These are phyloP conservation scores for Colletotrichum destructivum DNA, from an alignment of 2,329 filamentous ascomycete species.

Conservation along the genomic window DNA sequence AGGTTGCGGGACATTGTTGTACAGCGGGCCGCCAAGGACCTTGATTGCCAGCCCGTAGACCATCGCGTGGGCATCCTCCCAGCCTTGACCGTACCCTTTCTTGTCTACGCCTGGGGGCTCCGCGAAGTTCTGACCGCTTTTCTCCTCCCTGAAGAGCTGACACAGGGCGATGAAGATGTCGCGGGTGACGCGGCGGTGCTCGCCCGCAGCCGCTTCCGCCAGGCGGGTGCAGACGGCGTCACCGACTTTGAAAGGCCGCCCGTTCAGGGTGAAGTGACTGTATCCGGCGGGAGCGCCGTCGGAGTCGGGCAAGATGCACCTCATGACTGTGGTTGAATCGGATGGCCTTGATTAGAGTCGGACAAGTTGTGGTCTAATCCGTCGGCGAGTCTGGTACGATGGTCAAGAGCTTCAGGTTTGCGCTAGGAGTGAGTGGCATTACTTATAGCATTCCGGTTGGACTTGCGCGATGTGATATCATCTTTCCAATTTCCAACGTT, in stretches of 20 bases:
- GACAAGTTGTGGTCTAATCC: no score
- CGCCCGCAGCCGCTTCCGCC: neutral
- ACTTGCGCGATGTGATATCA: no score
- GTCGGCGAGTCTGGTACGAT: no score
- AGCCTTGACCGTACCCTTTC: neutral
- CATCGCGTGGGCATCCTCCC: neutral
- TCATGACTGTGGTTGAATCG: no score
- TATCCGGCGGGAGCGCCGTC: no score
- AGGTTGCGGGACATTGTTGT: neutral
- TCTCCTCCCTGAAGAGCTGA: neutral
- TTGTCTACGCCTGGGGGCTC: neutral
- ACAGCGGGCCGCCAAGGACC: neutral
- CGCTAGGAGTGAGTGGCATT: no score
- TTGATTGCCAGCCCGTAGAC: neutral
- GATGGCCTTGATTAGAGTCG: no score
- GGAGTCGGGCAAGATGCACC: no score
- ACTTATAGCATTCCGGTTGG: neutral
- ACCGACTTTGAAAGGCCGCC: neutral
- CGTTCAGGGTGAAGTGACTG: neutral
- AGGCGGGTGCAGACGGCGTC: neutral
- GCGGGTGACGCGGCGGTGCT: neutral
- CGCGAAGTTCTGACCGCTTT: neutral
- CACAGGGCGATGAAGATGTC: neutral
- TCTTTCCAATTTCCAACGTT: neutral
- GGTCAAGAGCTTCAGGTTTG: no score